Conservation (phyloP, 768 basidiomycete species). For the Fibroporia radiculosa region DNA sequence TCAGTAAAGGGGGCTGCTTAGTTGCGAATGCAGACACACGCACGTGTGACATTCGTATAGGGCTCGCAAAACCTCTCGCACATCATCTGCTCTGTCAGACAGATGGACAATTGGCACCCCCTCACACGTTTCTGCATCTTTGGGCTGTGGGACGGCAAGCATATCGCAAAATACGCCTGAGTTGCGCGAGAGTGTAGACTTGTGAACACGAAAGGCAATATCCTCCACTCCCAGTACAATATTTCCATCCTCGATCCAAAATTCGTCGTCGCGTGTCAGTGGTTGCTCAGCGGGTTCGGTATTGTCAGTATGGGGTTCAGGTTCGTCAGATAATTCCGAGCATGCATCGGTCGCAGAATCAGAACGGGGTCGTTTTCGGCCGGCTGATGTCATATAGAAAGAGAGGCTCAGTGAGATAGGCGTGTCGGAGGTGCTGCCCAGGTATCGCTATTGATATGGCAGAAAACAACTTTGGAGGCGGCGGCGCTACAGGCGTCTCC, state of each 20-base stretch:
- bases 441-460: no score
- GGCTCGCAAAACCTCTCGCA: slow-evolving; percentile 2
- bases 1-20: neutral
- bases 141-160: slow-evolving; percentile 6
- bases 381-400: no score
- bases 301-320: no score
- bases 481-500: no score
- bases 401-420: no score
- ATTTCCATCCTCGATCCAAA: slow-evolving; percentile 67
- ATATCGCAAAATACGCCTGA: slow-evolving; percentile 12
- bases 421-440: no score
- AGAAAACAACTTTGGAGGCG: no score
- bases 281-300: no score
- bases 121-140: neutral
- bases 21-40: neutral
- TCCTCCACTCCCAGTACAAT: slow-evolving; percentile 43
- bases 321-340: no score
- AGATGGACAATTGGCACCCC: slow-evolving; percentile 9
- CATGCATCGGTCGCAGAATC: no score
- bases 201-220: slow-evolving; percentile 10
- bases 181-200: slow-evolving; percentile 7
- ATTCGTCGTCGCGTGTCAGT: neutral
- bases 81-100: slow-evolving; percentile 5
- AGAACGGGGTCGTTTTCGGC: no score
- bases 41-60: slow-evolving; percentile 5